Percentiles rank a stretch among this genome's conserved stretches.
phyloP scores from a whole-genome alignment of 2,329 filamentous ascomycete genomes.

The Aspergillus sojae region DNA sequence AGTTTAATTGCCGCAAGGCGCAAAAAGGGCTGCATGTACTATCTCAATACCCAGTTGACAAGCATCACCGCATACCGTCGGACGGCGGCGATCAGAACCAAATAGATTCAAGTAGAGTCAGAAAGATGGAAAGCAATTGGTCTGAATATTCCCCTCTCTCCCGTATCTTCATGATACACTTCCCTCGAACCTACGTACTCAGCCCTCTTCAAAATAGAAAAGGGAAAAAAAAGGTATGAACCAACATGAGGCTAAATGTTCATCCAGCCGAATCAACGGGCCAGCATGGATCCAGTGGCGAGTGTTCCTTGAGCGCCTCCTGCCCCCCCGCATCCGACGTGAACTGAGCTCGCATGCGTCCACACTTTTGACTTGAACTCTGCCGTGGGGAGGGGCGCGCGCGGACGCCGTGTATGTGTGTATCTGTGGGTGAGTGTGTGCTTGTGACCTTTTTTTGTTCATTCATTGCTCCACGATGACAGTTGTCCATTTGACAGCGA shows the following conservation, averaged over 20 bases:
- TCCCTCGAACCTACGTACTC: neutral
- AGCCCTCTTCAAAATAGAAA: neutral
- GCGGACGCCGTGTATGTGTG: neutral
- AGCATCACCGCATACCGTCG: constrained; percentile 1
- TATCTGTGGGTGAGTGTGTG: neutral
- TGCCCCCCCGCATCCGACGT: neutral
- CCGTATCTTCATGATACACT: neutral
- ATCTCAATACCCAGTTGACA: neutral
- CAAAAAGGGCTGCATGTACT: neutral
- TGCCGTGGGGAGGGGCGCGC: neutral
- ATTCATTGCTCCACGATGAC: neutral
- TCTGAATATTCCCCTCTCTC: neutral
- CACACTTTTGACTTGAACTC: neutral
- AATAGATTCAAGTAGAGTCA: too few species aligned
- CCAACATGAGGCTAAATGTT: constrained; percentile 1
- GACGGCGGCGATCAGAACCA: neutral
- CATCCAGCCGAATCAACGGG: neutral
- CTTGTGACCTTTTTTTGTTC: neutral
- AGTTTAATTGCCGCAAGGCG: constrained; percentile 2
- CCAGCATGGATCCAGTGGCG: constrained; percentile 1
- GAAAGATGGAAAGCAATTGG: neutral
- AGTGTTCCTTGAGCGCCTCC: neutral
- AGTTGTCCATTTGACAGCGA: constrained; percentile 2
- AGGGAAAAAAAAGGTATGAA: neutral
- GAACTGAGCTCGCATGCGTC: neutral